Conservation (phyloP, 1,284 basidiomycete genomes). For the Moniliella sp. region DNA sequence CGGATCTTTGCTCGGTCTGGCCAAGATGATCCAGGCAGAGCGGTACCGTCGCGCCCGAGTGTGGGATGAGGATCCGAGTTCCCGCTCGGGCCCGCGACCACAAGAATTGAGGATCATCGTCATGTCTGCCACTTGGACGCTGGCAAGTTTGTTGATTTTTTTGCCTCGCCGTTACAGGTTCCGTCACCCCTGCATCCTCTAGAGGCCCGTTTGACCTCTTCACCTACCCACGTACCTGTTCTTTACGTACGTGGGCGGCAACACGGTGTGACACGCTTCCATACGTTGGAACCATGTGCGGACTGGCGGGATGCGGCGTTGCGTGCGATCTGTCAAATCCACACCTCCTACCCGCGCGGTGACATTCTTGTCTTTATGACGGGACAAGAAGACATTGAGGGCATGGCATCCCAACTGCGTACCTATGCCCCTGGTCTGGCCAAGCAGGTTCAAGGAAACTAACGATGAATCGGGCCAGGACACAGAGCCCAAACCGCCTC, state of each 20-base stretch:
- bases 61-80: too few relatives aligned
- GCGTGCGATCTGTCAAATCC: constrained; percentile 73
- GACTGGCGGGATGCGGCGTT: constrained; percentile 78
- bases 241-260: constrained; percentile 79
- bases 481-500: too few relatives aligned
- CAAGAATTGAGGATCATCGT: constrained; percentile 60
- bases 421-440: constrained; percentile 17
- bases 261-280: constrained; percentile 50
- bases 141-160: constrained; percentile 73
- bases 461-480: too few relatives aligned
- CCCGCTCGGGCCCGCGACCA: constrained; percentile 77
- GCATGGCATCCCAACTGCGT: constrained; percentile 37
- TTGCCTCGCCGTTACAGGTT: constrained; percentile 38
- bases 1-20: constrained; percentile 76
- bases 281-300: constrained; percentile 49
- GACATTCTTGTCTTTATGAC: constrained; percentile 85
- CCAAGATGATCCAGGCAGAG: constrained; percentile 43
- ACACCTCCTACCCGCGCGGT: constrained; percentile 54
- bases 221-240: too few relatives aligned
- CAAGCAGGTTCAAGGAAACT: constrained; percentile 35
- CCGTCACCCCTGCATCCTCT: too few relatives aligned
- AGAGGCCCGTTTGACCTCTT: too few relatives aligned
- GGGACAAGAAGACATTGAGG: constrained; percentile 93
- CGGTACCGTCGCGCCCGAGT: constrained; percentile 39
- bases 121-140: constrained; percentile 95